These are phyloP conservation scores for Emergomyces africanus DNA, from an alignment of 2,329 filamentous ascomycete species.

Conservation along the genomic window DNA sequence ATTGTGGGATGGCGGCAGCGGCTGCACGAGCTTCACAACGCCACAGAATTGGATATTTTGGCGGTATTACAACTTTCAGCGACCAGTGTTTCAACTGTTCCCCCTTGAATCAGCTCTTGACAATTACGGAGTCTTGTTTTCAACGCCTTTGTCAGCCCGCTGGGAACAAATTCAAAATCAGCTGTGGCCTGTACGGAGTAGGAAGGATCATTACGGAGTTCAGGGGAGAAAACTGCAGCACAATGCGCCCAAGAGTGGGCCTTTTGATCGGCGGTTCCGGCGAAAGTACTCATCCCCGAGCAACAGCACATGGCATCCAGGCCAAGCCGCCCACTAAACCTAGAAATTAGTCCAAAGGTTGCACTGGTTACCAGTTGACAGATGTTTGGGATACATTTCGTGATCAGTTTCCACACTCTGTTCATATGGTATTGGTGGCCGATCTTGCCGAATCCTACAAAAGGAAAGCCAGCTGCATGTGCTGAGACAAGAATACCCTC, in stretches of 20 bases:
- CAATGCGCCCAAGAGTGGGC: background rate
- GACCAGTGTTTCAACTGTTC: background rate
- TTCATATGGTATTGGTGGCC: background rate
- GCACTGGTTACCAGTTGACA: background rate
- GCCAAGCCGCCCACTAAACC: background rate
- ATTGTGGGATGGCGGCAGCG: background rate
- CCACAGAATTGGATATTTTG: background rate
- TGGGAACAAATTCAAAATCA: background rate
- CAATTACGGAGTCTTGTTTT: background rate
- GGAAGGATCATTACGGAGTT: too few relatives aligned
- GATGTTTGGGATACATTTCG: background rate
- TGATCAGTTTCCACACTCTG: background rate
- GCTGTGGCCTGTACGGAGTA: too few relatives aligned
- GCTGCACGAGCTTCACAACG: background rate
- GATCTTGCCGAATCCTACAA: background rate
- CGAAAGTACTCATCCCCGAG: background rate
- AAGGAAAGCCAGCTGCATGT: background rate
- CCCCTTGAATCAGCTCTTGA: background rate
- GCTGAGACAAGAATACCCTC: background rate
- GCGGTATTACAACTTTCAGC: background rate
- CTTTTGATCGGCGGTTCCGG: background rate
- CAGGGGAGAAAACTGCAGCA: background rate
- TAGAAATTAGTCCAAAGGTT: background rate
- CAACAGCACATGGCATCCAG: background rate
- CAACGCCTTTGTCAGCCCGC: background rate